Evolutionary conservation across 176 grass and related monocot species (phyloP).

Genomic region (Bonia amplexicaulis): DNA sequence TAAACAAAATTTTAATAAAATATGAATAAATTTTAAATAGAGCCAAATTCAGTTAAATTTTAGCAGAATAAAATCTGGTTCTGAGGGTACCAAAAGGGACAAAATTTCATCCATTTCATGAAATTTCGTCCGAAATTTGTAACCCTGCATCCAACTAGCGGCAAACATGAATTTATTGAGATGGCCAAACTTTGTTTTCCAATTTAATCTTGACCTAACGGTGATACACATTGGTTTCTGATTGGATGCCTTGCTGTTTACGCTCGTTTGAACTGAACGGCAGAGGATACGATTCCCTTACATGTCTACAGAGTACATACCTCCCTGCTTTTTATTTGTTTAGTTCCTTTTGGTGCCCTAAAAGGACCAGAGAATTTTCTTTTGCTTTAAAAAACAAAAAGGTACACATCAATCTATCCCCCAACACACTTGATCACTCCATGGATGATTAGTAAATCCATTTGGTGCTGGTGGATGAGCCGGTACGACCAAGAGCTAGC

Average conservation of each 20-base stretch:
- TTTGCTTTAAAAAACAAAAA: background rate
- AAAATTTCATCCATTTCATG: too few species aligned
- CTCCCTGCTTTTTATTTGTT: background rate
- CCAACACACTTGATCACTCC: background rate
- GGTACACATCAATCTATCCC: background rate
- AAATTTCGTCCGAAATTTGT: too few species aligned
- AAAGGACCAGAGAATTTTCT: background rate
- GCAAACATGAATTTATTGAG: background rate
- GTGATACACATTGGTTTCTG: background rate
- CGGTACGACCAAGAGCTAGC: conserved; percentile 2
- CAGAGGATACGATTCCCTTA: background rate
- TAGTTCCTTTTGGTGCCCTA: background rate
- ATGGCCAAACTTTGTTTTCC: background rate
- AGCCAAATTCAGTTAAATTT: too few species aligned
- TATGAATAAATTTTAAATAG: too few species aligned
- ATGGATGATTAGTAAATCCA: background rate
- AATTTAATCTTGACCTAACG: background rate
- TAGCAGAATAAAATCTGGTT: too few species aligned
- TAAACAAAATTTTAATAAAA: too few species aligned
- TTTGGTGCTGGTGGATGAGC: conserved; percentile 26
- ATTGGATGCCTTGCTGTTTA: background rate
- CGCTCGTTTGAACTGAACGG: background rate
- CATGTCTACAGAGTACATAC: background rate
- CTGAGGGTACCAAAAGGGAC: too few species aligned
- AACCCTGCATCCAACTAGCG: too few species aligned